Conservation (phyloP, 2,329 filamentous ascomycete genomes). For the Aspergillus spinulosporus region DNA sequence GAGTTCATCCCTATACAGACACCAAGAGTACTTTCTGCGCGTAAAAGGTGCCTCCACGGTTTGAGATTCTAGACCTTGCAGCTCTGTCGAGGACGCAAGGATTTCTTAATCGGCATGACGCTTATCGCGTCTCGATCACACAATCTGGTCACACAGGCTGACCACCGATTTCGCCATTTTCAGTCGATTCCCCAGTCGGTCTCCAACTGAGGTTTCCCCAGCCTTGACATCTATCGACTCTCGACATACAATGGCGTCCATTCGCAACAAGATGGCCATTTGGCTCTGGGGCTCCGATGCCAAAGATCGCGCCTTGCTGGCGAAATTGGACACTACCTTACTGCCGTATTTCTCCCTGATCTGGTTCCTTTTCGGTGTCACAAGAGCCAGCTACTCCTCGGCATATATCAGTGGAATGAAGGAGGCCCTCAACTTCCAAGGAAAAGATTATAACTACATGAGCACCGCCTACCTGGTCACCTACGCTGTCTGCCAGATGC, state of each 20-base stretch:
- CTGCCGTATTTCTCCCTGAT: slow-evolving; percentile 49
- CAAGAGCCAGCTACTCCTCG: slow-evolving; percentile 46
- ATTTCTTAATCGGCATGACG: not conserved
- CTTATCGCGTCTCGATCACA: not conserved
- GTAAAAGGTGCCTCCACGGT: too few species aligned
- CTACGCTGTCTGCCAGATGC: slow-evolving; percentile 49
- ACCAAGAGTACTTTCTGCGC: too few species aligned
- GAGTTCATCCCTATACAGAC: too few species aligned
- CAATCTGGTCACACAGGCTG: not conserved
- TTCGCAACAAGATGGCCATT: not conserved
- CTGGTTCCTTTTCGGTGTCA: slow-evolving; percentile 52
- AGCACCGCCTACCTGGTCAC: slow-evolving; percentile 39
- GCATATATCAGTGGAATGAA: slow-evolving; percentile 48
- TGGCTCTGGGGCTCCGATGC: slow-evolving; percentile 14
- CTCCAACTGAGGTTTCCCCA: not conserved
- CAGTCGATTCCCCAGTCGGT: too few species aligned
- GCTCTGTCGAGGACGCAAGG: not conserved
- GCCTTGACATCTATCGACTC: not conserved
- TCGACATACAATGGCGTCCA: not conserved
- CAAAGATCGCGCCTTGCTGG: slow-evolving; percentile 15
- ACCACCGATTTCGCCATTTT: not conserved
- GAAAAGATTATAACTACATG: slow-evolving; percentile 47
- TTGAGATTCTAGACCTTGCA: too few species aligned
- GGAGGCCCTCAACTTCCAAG: slow-evolving; percentile 40
- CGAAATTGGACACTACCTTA: slow-evolving; percentile 45